A percentile compares a stretch with the other conserved stretches of the same genome.
These are phyloP conservation scores for Spergularia bocconei DNA, from an alignment of 148 eudicot species.

Conservation along the genomic window DNA sequence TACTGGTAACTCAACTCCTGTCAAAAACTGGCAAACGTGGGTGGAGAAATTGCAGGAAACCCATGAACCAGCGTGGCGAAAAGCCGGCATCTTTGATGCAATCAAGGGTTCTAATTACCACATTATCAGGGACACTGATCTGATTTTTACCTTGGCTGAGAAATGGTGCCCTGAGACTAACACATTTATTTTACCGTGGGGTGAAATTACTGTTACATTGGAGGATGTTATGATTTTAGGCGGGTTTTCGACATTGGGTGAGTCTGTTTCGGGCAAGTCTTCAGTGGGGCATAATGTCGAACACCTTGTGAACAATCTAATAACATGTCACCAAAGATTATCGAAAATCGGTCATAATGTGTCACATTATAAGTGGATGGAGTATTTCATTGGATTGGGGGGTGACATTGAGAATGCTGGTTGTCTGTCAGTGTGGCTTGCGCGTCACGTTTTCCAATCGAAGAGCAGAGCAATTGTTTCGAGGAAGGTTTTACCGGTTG, in stretches of 20 bases:
- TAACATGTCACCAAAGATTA: background rate
- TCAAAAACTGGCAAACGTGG: slow-evolving; percentile 5
- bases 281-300: no score
- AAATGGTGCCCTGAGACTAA: slow-evolving; percentile 35
- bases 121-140: slow-evolving; percentile 14
- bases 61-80: slow-evolving; percentile 8
- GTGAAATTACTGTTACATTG: slow-evolving; percentile 28
- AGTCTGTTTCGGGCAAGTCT: no score
- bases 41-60: background rate
- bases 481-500: slow-evolving; percentile 20
- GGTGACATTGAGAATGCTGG: slow-evolving; percentile 31
- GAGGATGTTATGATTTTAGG: no score
- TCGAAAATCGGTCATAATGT: background rate
- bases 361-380: slow-evolving; percentile 25
- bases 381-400: slow-evolving; percentile 16
- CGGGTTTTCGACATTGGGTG: no score
- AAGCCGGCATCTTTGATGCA: slow-evolving; percentile 18
- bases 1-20: background rate
- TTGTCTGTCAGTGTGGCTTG: slow-evolving; percentile 41
- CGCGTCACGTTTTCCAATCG: slow-evolving; percentile 26
- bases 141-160: slow-evolving; percentile 23
- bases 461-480: background rate
- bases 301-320: no score
- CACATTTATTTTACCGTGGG: slow-evolving; percentile 27
- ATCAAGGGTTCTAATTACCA: slow-evolving; percentile 20